phyloP scores from a whole-genome alignment of 352 stramenopile species.

The Lagenidium giganteum region DNA sequence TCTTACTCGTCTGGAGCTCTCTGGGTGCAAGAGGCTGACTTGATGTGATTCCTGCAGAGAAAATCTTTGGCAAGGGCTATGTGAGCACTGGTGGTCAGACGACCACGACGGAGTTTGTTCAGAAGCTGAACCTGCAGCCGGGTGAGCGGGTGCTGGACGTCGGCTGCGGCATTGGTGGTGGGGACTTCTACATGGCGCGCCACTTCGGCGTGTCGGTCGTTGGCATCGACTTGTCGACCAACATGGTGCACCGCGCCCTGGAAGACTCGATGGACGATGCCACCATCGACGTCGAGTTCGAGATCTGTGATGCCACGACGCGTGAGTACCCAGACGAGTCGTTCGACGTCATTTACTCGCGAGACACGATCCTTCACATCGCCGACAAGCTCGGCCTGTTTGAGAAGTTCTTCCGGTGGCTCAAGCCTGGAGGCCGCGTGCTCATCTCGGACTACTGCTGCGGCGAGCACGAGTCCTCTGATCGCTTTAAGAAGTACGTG shows the following conservation, averaged over 20 bases:
- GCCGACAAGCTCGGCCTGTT: conserved; percentile 34
- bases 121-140: conserved; percentile 53
- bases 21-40: no score
- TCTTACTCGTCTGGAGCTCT: neutral
- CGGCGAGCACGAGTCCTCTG: conserved; percentile 38
- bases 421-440: conserved; percentile 33
- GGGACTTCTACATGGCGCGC: conserved; percentile 88
- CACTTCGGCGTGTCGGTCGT: conserved; percentile 80
- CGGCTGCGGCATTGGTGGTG: conserved; percentile 88
- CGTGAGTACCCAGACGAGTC: conserved; percentile 51
- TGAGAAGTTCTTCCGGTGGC: conserved; percentile 34
- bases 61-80: conserved; percentile 73
- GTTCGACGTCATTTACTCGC: conserved; percentile 56
- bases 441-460: conserved; percentile 60
- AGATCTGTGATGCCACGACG: conserved; percentile 64
- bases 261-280: conserved; percentile 50
- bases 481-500: conserved; percentile 59
- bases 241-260: conserved; percentile 71
- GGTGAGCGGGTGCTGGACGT: conserved; percentile 84
- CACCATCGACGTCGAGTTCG: conserved; percentile 51
- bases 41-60: no score
- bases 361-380: conserved; percentile 44
- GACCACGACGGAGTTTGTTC: conserved; percentile 67
- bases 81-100: conserved; percentile 59
- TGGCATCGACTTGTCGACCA: conserved; percentile 68